phyloP scores from a whole-genome alignment of 1,284 basidiomycete genomes.

The Heterobasidion parviporum region DNA sequence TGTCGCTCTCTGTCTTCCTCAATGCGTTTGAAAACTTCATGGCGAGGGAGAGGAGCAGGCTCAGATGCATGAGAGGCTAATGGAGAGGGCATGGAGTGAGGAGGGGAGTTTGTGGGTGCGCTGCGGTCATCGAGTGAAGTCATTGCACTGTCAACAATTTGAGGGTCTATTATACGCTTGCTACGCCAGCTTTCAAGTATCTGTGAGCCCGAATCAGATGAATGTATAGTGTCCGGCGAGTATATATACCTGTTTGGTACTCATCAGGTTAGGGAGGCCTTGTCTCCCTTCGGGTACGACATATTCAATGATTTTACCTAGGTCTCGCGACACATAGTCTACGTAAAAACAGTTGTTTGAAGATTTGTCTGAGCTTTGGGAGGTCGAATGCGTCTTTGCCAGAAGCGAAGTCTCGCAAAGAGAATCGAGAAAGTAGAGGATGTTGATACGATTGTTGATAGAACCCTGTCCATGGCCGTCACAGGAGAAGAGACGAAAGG shows the following conservation, averaged over 20 bases:
- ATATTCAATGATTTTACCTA: conserved; percentile 67
- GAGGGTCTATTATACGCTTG: conserved; percentile 76
- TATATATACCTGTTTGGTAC: conserved; percentile 66
- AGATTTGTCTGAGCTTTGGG: conserved; percentile 31
- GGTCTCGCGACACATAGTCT: conserved; percentile 65
- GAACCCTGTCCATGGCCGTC: conserved; percentile 48
- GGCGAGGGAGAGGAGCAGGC: conserved; percentile 30
- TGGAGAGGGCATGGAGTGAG: conserved; percentile 17
- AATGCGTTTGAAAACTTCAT: conserved; percentile 81
- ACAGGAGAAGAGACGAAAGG: not conserved
- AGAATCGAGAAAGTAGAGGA: conserved; percentile 86
- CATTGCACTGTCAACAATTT: conserved; percentile 63
- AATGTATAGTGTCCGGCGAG: not conserved
- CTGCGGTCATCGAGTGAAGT: conserved; percentile 37
- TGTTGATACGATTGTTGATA: conserved; percentile 87
- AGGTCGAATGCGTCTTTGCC: conserved; percentile 47
- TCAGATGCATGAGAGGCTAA: conserved; percentile 14
- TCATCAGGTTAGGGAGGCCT: conserved; percentile 79
- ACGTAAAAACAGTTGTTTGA: conserved; percentile 57
- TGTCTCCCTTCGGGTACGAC: conserved; percentile 80
- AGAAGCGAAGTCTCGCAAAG: conserved; percentile 74
- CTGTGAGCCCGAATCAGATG: conserved; percentile 27
- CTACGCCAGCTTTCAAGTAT: conserved; percentile 83
- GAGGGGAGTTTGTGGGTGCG: conserved; percentile 17
- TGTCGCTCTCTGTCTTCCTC: conserved; percentile 95